These are phyloP conservation scores for Euphrasia arctica DNA, from an alignment of 305 asterid species.

Conservation along the genomic window DNA sequence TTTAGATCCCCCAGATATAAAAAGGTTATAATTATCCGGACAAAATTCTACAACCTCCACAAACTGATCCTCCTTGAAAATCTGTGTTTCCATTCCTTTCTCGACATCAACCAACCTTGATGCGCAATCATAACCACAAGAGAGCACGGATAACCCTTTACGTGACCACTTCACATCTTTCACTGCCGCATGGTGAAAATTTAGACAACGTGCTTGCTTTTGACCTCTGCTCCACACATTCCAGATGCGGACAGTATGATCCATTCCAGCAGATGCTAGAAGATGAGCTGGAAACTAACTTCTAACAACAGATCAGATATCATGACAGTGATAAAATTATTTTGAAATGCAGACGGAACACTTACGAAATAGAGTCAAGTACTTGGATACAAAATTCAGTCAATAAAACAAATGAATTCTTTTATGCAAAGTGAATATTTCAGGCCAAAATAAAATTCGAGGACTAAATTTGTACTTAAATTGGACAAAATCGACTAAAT, in stretches of 20 bases:
- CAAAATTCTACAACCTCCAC: slow-evolving; percentile 74
- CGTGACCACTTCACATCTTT: slow-evolving; percentile 92
- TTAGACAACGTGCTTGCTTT: slow-evolving; percentile 56
- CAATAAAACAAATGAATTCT: background rate
- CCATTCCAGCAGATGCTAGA: slow-evolving; percentile 96
- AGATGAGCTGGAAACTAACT: slow-evolving; percentile 82
- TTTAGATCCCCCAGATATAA: slow-evolving; percentile 86
- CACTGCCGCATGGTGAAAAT: slow-evolving; percentile 71
- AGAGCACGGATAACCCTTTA: slow-evolving; percentile 64
- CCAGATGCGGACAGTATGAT: slow-evolving; percentile 73
- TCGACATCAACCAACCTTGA: slow-evolving; percentile 86
- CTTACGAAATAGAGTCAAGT: slow-evolving; percentile 8
- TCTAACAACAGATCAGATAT: slow-evolving; percentile 38
- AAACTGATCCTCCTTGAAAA: slow-evolving; percentile 83
- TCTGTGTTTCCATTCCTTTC: slow-evolving; percentile 55
- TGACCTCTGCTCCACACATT: slow-evolving; percentile 78
- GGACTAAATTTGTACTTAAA: too few species aligned
- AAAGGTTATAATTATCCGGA: slow-evolving; percentile 69
- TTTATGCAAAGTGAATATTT: too few species aligned
- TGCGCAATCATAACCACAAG: slow-evolving; percentile 92
- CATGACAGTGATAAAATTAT: background rate
- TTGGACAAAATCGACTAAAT: too few species aligned
- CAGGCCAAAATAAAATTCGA: too few species aligned
- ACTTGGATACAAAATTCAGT: background rate
- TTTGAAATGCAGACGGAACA: background rate